Percentiles rank a stretch among this genome's conserved stretches.
Conservation (phyloP, 768 basidiomycete genomes). For the Leccinum obscurum region DNA sequence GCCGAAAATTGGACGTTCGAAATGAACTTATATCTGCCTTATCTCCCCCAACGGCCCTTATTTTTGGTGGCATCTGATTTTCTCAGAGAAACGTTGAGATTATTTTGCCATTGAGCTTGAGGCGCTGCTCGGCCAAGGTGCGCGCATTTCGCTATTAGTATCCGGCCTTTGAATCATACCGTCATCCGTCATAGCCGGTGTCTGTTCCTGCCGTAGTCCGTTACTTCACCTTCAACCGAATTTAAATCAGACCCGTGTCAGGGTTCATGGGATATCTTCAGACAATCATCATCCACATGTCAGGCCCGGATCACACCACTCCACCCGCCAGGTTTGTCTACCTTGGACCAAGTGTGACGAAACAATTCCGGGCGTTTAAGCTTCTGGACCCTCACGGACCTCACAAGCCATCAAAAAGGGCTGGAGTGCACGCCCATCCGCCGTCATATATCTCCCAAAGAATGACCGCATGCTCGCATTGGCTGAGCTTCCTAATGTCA, state of each 20-base stretch:
- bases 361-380: not conserved
- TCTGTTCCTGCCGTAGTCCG: not conserved
- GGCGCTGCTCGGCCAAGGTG: slow-evolving; percentile 5
- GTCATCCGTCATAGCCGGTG: not conserved
- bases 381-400: not conserved
- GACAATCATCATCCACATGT: not conserved
- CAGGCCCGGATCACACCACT: not conserved
- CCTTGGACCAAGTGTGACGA: not conserved
- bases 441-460: not conserved
- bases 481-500: not conserved
- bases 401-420: not conserved
- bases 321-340: not conserved
- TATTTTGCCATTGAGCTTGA: slow-evolving; percentile 28
- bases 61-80: not conserved
- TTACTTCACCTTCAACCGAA: slow-evolving; percentile 3
- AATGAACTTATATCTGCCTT: slow-evolving; percentile 18
- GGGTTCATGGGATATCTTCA: not conserved
- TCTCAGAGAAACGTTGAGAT: slow-evolving; percentile 9
- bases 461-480: not conserved
- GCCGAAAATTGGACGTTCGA: no score
- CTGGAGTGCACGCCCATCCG: not conserved
- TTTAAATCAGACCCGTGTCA: not conserved
- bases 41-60: slow-evolving; percentile 7
- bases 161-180: not conserved
- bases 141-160: slow-evolving; percentile 31